A percentile compares a stretch with the other conserved stretches of the same genome.
These are phyloP conservation scores for Cladophialophora yegresii DNA, from an alignment of 2,329 filamentous ascomycete species.

Conservation along the genomic window DNA sequence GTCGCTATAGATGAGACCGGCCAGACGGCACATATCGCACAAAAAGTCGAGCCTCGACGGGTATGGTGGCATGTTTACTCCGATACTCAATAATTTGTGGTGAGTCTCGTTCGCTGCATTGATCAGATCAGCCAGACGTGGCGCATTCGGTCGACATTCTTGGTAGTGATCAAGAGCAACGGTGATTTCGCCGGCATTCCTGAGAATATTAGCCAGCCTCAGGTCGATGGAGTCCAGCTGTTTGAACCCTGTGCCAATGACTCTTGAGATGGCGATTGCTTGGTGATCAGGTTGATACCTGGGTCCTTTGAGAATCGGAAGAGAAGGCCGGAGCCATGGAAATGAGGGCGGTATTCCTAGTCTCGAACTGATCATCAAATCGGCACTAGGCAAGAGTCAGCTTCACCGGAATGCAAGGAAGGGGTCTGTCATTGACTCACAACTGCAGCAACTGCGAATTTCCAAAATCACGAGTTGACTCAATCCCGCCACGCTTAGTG, in stretches of 20 bases:
- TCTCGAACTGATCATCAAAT: conserved; percentile 18
- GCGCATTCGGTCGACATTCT: conserved; percentile 12
- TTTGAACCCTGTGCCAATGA: conserved; percentile 16
- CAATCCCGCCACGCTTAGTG: conserved; percentile 17
- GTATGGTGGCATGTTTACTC: not conserved
- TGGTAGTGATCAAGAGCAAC: conserved; percentile 23
- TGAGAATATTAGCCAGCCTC: conserved; percentile 7
- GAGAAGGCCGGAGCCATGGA: conserved; percentile 9
- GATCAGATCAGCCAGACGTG: conserved; percentile 7
- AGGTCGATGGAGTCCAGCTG: conserved; percentile 9
- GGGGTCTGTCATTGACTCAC: conserved; percentile 4
- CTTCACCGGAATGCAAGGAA: not conserved
- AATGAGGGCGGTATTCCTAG: conserved; percentile 15
- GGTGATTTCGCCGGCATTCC: conserved; percentile 16
- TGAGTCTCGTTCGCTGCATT: conserved; percentile 21
- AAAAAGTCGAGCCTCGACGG: not conserved
- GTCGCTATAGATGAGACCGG: conserved; percentile 26
- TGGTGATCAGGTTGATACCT: conserved; percentile 14
- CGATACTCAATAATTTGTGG: conserved; percentile 13
- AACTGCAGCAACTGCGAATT: conserved; percentile 21
- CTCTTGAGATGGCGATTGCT: conserved; percentile 12
- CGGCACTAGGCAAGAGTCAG: conserved; percentile 17
- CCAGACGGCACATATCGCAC: conserved; percentile 15
- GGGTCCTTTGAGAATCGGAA: conserved; percentile 5
- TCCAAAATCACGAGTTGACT: conserved; percentile 12